Conservation (phyloP, 192 early-diverging fungal genomes). For the Podila epicladia region DNA sequence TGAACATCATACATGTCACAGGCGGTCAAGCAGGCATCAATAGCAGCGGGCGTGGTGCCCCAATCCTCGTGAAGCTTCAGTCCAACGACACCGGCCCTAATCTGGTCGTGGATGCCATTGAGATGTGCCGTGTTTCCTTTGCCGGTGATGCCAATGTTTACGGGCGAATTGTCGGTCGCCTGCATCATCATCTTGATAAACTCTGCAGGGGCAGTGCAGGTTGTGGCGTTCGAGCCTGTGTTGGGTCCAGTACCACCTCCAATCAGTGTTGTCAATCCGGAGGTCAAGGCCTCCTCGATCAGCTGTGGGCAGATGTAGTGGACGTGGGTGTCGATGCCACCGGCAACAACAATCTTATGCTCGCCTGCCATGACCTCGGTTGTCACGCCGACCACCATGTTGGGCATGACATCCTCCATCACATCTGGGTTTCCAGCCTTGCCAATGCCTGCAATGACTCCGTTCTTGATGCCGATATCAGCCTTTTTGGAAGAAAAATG, state of each 20-base stretch:
- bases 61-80: conserved; percentile 97
- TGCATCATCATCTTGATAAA: conserved; percentile 93
- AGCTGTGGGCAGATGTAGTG: conserved; percentile 97
- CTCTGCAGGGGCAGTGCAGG: conserved; percentile 88
- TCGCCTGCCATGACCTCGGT: conserved; percentile 96
- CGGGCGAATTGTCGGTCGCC: conserved; percentile 86
- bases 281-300: conserved; percentile 82
- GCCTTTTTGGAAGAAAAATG: conserved; percentile 58
- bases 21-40: conserved; percentile 86
- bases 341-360: conserved; percentile 92
- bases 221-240: conserved; percentile 96
- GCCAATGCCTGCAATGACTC: conserved; percentile 90
- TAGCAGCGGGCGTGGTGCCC: conserved; percentile 95
- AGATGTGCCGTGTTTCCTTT: conserved; percentile 87
- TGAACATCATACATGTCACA: conserved; percentile 91
- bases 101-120: conserved; percentile 82
- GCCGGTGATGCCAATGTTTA: conserved; percentile 95
- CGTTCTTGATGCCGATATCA: conserved; percentile 93
- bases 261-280: conserved; percentile 85
- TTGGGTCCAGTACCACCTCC: conserved; percentile 96
- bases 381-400: conserved; percentile 87
- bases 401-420: conserved; percentile 92
- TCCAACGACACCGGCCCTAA: conserved; percentile 87
- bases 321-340: conserved; percentile 93
- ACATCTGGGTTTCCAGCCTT: conserved; percentile 98